phyloP scores from a whole-genome alignment of 1,284 basidiomycete genomes.

The Heterobasidion annosum region DNA sequence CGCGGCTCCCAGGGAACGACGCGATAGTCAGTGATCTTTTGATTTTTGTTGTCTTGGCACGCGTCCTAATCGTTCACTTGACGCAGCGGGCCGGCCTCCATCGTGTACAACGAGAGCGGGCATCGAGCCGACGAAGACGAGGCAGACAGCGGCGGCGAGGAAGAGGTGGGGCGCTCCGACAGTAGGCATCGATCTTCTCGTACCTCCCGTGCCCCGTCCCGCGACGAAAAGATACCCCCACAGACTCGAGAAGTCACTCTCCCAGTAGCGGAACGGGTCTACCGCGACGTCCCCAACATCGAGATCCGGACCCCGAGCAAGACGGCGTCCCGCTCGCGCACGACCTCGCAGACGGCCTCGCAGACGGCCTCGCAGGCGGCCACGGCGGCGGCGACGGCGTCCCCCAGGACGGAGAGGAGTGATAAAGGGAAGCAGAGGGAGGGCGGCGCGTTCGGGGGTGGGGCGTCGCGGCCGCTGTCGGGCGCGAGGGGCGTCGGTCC shows the following conservation, averaged over 20 bases:
- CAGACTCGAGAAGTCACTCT: slow-evolving; percentile 10
- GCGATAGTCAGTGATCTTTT: slow-evolving; percentile 44
- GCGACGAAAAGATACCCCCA: slow-evolving; percentile 11
- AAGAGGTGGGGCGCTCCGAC: slow-evolving; percentile 18
- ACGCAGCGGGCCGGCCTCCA: slow-evolving; percentile 62
- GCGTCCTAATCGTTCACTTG: slow-evolving; percentile 1
- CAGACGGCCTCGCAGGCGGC: not conserved
- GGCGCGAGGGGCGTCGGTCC: slow-evolving; percentile 18
- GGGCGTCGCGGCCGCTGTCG: slow-evolving; percentile 10
- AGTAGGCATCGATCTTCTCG: slow-evolving; percentile 9
- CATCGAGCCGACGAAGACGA: slow-evolving; percentile 67
- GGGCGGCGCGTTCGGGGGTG: slow-evolving; percentile 6
- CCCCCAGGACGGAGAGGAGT: slow-evolving; percentile 4
- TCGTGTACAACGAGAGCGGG: slow-evolving; percentile 72
- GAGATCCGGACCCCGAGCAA: slow-evolving; percentile 1
- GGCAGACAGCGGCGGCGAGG: slow-evolving; percentile 21
- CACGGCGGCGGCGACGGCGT: too few species aligned
- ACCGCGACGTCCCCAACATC: slow-evolving; percentile 13
- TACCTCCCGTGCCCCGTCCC: slow-evolving; percentile 21
- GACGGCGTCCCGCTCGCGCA: not conserved
- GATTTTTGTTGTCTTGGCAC: not conserved
- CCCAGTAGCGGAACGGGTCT: slow-evolving; percentile 10
- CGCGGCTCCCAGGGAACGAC: slow-evolving; percentile 37
- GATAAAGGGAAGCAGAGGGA: slow-evolving; percentile 21
- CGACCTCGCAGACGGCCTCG: not conserved